Evolutionary conservation across 148 eudicot species (phyloP).

Genomic region (Rheum nobile): DNA sequence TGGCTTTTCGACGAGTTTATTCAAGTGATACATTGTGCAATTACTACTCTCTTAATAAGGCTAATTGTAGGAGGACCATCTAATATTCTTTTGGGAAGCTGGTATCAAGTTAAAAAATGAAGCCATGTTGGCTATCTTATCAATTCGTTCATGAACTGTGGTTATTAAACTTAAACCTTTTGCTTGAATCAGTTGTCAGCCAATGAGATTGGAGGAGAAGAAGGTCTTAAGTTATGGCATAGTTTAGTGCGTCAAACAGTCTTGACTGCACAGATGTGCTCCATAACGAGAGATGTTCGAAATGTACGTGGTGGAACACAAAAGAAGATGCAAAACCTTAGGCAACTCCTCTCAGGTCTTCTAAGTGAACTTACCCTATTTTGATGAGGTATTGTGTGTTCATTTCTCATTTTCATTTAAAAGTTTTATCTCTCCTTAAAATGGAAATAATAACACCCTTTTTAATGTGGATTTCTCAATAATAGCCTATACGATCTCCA

Average conservation of each 20-base stretch:
- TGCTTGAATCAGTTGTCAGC: constrained; percentile 41
- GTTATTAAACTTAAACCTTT: background rate
- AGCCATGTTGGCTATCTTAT: too few species aligned
- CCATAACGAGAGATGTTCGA: constrained; percentile 78
- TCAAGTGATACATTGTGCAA: too few species aligned
- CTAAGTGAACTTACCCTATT: constrained; percentile 88
- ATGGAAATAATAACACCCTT: background rate
- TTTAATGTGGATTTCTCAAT: too few species aligned
- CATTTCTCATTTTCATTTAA: background rate
- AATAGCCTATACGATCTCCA: too few species aligned
- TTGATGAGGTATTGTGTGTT: constrained; percentile 60
- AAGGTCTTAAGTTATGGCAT: constrained; percentile 86
- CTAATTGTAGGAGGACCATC: background rate
- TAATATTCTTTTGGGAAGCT: background rate
- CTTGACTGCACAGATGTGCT: constrained; percentile 84
- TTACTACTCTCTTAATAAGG: constrained; percentile 18
- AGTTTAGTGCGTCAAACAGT: constrained; percentile 90
- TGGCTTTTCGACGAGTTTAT: too few species aligned
- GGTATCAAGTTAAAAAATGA: background rate
- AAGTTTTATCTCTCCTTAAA: background rate
- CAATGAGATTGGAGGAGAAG: constrained; percentile 51
- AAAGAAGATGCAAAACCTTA: too few species aligned
- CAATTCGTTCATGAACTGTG: background rate
- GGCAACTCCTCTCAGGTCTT: too few species aligned
- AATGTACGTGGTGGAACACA: constrained; percentile 81